Percentiles rank a stretch among this genome's conserved stretches.
Evolutionary conservation across 2,329 filamentous ascomycete species (phyloP).

Genomic region (Pseudocercospora crystallina): DNA sequence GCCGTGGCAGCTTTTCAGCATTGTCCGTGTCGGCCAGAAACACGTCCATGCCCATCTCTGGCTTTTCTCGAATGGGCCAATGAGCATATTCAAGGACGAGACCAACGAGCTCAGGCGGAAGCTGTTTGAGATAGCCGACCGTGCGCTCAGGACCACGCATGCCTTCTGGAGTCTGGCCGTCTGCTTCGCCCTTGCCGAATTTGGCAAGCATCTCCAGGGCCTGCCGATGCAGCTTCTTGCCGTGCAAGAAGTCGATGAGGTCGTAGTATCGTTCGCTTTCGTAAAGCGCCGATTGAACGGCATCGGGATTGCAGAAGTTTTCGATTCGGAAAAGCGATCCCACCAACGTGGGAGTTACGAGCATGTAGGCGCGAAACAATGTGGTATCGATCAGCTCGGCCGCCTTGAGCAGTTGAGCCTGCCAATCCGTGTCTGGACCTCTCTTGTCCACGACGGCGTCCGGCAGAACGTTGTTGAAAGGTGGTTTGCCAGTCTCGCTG

Average conservation of each 20-base stretch:
- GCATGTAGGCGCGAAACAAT: slow-evolving; percentile 93
- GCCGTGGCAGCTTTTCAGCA: slow-evolving; percentile 81
- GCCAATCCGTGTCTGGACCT: slow-evolving; percentile 57
- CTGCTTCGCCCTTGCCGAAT: slow-evolving; percentile 65
- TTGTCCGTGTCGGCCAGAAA: slow-evolving; percentile 94
- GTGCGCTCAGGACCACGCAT: slow-evolving; percentile 82
- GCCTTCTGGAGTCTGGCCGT: slow-evolving; percentile 47
- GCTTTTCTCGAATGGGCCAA: slow-evolving; percentile 76
- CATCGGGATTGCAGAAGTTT: slow-evolving; percentile 94
- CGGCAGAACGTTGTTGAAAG: slow-evolving; percentile 43
- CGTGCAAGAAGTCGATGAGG: slow-evolving; percentile 95
- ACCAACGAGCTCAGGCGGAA: slow-evolving; percentile 84
- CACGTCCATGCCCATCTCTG: slow-evolving; percentile 81
- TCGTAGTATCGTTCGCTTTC: slow-evolving; percentile 88
- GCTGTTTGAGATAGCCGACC: slow-evolving; percentile 82
- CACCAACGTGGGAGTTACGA: slow-evolving; percentile 78
- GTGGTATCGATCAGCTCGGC: slow-evolving; percentile 90
- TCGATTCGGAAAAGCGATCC: slow-evolving; percentile 90
- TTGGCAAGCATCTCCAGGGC: slow-evolving; percentile 78
- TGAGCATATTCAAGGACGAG: slow-evolving; percentile 87
- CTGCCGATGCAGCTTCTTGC: slow-evolving; percentile 87
- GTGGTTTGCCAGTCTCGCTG: slow-evolving; percentile 44
- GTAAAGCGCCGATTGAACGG: slow-evolving; percentile 89
- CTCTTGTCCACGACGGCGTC: slow-evolving; percentile 26
- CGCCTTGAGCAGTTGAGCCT: slow-evolving; percentile 69